Evolutionary conservation across 192 early-diverging fungal species (phyloP).

Genomic region (Coemansia sp.): DNA sequence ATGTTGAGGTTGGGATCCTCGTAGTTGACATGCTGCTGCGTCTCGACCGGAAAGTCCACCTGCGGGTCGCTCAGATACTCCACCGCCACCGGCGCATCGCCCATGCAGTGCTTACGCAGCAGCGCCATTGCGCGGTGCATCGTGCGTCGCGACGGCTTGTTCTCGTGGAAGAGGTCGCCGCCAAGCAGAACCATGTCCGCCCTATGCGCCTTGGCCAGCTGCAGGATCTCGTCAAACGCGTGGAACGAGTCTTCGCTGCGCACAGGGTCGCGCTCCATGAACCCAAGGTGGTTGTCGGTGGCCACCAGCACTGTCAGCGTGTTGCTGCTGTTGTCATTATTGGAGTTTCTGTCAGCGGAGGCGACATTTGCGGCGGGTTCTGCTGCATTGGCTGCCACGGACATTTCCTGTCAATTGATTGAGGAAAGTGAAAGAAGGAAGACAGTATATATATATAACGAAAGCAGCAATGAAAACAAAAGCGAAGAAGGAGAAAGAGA

Average conservation of each 20-base stretch:
- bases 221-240: slow-evolving; percentile 89
- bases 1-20: slow-evolving; percentile 87
- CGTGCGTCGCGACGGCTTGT: slow-evolving; percentile 80
- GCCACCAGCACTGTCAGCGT: slow-evolving; percentile 71
- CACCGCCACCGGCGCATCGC: slow-evolving; percentile 65
- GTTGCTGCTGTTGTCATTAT: slow-evolving; percentile 7
- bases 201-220: slow-evolving; percentile 59
- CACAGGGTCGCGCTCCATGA: slow-evolving; percentile 85
- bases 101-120: slow-evolving; percentile 68
- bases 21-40: slow-evolving; percentile 77
- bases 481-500: background rate
- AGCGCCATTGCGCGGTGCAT: slow-evolving; percentile 71
- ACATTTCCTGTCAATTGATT: background rate
- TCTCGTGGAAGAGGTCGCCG: slow-evolving; percentile 97
- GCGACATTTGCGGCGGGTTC: background rate
- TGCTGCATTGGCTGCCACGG: too few relatives aligned
- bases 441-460: background rate
- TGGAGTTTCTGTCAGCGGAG: background rate
- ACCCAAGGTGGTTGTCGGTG: slow-evolving; percentile 96
- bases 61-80: slow-evolving; percentile 77
- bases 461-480: background rate
- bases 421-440: background rate
- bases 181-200: slow-evolving; percentile 93
- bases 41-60: slow-evolving; percentile 63
- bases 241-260: slow-evolving; percentile 81